Evolutionary conservation across 208 protist species (phyloP), one percentile per base, ranked within the genome.

Genomic region (Lotmaria passim): DNA sequence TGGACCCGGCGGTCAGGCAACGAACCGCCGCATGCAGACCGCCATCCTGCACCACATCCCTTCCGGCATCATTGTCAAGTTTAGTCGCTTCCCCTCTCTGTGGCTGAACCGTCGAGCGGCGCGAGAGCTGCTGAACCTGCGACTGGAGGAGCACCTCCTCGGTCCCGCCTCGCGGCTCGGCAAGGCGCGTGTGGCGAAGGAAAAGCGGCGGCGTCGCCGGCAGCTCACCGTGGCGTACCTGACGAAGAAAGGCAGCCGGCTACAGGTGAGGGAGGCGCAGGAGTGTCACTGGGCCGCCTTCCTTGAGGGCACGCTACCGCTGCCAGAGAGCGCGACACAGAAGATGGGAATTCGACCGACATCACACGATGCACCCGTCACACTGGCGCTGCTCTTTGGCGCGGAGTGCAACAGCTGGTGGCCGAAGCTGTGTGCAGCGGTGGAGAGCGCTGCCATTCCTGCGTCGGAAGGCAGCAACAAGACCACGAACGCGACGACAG

Each of bases 21-120:
- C 91, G 0, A 96, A 96, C 59, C 77, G 91, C 14, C 76, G 91
- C 55, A 93, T 89, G 86, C 91, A 96, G 61, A 94, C 91, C 0
- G 84, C 83, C 33, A 86, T 93, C 43, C 59, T 96, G 36, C 80
- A 78, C 41, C 91, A 96, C 65, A 8, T 56, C 10, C 91, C 91
- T 7, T 85, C 77, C 10, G 73, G 69, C 34, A 75, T 94, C 57
- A 78, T 86, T 56, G 89, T 96, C 23, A 92, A 93, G 68, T 91
- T 87, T 64, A 93, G 91, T 52, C 85, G 84, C 28, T 96, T 93
- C 48, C 82, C 91, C n/a, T 96, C 91, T 2, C 80, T 93, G 33
- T 91, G 87, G 82, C 75, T 91, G 39, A 96, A 96, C 58, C 79
- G 91, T n/a, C 83, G 81, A 24, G 82, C 86, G 0, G 88, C 91